phyloP scores from a whole-genome alignment of 2,329 filamentous ascomycete species.

The Ceratocystis papillata region DNA sequence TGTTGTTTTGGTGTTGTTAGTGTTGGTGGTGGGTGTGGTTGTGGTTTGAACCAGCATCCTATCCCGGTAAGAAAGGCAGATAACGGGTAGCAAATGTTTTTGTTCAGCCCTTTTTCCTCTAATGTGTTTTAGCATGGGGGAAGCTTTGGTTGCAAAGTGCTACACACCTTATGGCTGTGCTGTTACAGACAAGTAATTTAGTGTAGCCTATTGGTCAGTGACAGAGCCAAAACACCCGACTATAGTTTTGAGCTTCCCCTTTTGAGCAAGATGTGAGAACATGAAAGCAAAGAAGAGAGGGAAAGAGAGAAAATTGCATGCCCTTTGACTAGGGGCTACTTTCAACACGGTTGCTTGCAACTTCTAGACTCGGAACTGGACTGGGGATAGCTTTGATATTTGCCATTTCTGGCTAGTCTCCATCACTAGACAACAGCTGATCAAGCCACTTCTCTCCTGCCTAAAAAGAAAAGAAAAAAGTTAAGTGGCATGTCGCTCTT shows the following conservation, averaged over 20 bases:
- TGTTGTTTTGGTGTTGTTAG: too few relatives aligned
- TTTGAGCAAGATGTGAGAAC: neutral
- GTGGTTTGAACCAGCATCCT: neutral
- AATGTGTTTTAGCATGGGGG: neutral
- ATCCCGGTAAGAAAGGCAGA: neutral
- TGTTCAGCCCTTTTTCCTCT: neutral
- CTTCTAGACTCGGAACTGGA: neutral
- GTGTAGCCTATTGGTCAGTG: neutral
- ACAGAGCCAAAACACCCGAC: neutral
- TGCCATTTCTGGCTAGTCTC: neutral
- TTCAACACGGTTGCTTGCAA: neutral
- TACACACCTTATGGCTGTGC: constrained; percentile 1
- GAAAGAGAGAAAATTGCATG: neutral
- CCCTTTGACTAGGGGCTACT: neutral
- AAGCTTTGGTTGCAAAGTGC: constrained; percentile 3
- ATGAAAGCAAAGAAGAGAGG: neutral
- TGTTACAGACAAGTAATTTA: neutral
- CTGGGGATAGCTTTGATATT: neutral
- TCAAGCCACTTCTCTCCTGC: neutral
- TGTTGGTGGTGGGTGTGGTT: too few relatives aligned
- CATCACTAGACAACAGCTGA: neutral
- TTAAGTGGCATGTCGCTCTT: neutral
- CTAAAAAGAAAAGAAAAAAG: neutral
- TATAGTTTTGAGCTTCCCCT: neutral
- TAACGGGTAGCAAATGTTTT: neutral